Conservation (phyloP, 1,139 yeast species). For the Saccharomycopsis hybrid region DNA sequence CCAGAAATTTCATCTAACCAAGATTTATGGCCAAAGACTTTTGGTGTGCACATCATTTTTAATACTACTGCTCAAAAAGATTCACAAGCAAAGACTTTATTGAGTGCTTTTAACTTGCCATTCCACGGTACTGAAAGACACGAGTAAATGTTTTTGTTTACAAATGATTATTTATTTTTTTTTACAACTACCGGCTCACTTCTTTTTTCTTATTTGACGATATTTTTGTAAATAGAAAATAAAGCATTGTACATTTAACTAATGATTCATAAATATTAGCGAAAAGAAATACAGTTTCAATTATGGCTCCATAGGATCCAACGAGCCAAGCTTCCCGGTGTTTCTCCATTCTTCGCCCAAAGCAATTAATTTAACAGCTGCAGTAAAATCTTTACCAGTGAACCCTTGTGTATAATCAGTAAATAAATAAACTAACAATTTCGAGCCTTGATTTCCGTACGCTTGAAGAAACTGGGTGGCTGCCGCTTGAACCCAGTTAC, state of each 20-base stretch:
- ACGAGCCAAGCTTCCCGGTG: constrained; percentile 34
- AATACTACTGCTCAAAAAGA: constrained; percentile 90
- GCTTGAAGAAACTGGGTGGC: constrained; percentile 47
- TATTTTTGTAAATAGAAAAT: too few species aligned
- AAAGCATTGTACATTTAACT: too few species aligned
- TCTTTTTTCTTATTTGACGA: too few species aligned
- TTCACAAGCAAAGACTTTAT: constrained; percentile 80
- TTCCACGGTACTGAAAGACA: constrained; percentile 49
- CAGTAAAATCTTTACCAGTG: constrained; percentile 35
- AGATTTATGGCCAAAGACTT: constrained; percentile 83
- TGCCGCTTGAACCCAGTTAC: constrained; percentile 91
- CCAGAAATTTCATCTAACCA: constrained; percentile 92
- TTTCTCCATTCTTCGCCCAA: constrained; percentile 61
- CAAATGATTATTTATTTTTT: too few species aligned
- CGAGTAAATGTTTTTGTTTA: constrained; percentile 6
- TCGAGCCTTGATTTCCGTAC: constrained; percentile 66
- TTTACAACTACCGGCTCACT: background rate
- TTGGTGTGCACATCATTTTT: constrained; percentile 80
- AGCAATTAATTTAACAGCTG: constrained; percentile 60
- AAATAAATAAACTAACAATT: constrained; percentile 45
- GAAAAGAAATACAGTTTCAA: background rate
- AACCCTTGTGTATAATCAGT: constrained; percentile 40
- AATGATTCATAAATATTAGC: background rate
- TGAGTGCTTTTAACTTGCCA: constrained; percentile 81
- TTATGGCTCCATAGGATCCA: constrained; percentile 4